These are phyloP conservation scores for Paraphaeosphaeria minitans DNA, from an alignment of 2,329 filamentous ascomycete species.

Conservation along the genomic window DNA sequence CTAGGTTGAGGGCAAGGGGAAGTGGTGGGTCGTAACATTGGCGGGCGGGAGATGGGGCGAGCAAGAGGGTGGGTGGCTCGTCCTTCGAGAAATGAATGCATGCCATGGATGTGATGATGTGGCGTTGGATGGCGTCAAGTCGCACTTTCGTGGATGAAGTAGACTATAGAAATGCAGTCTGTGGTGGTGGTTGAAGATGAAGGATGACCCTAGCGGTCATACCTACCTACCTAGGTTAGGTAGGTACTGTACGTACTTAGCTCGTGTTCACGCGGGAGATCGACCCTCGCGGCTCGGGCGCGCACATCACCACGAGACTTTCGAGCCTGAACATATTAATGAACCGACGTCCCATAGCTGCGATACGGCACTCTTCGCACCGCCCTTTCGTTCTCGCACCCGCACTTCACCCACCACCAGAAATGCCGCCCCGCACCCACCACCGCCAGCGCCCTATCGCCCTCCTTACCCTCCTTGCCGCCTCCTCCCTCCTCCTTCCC, in stretches of 20 bases:
- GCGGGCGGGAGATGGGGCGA: not conserved
- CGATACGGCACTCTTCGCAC: too few relatives aligned
- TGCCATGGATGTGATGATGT: not conserved
- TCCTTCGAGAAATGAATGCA: not conserved
- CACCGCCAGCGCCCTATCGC: slow-evolving; percentile 34
- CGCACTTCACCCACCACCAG: not conserved
- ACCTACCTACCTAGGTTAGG: too few relatives aligned
- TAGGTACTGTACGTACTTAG: too few relatives aligned
- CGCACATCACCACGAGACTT: too few relatives aligned
- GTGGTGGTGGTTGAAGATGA: too few relatives aligned
- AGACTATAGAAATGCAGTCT: too few relatives aligned
- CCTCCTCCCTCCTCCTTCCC: slow-evolving; percentile 57
- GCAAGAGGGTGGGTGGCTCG: not conserved
- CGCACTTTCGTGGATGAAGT: too few relatives aligned
- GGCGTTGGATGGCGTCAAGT: not conserved
- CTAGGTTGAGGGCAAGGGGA: not conserved
- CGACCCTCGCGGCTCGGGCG: too few relatives aligned
- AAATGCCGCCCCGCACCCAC: slow-evolving; percentile 4
- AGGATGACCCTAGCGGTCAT: too few relatives aligned
- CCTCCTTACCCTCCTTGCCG: slow-evolving; percentile 29
- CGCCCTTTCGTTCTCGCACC: not conserved
- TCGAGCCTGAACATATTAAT: too few relatives aligned
- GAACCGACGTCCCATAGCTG: too few relatives aligned
- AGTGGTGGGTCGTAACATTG: not conserved
- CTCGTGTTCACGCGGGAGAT: too few relatives aligned